Percentiles rank a stretch among this genome's conserved stretches.
phyloP scores from a whole-genome alignment of 352 stramenopile genomes.

The Globisporangium perplexum region DNA sequence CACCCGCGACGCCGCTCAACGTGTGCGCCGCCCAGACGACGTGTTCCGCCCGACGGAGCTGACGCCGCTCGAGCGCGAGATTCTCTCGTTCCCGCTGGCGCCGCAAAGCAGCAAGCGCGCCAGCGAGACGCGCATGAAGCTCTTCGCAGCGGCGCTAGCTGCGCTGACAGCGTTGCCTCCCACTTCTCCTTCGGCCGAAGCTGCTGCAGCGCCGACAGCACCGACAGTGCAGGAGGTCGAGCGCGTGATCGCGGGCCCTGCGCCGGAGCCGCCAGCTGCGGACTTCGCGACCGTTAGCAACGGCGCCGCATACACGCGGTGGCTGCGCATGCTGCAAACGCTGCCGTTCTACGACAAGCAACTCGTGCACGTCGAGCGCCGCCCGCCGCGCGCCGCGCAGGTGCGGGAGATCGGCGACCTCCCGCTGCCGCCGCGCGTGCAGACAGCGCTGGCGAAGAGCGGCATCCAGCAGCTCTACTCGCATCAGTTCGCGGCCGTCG shows the following conservation, averaged over 20 bases:
- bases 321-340: conserved; percentile 41
- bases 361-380: conserved; percentile 75
- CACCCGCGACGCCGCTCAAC: not conserved
- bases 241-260: too few species aligned
- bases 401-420: conserved; percentile 32
- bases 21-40: conserved; percentile 22
- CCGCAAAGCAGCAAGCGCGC: conserved; percentile 57
- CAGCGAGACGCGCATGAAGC: conserved; percentile 42
- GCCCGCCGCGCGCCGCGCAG: conserved; percentile 32
- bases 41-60: conserved; percentile 24
- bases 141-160: conserved; percentile 44
- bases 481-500: conserved; percentile 90
- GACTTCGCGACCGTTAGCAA: not conserved
- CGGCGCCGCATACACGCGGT: conserved; percentile 19
- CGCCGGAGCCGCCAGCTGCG: not conserved
- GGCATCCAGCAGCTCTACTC: conserved; percentile 84
- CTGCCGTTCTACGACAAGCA: conserved; percentile 67
- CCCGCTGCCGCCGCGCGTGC: conserved; percentile 29
- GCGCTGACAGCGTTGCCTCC: not conserved
- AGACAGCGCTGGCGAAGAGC: conserved; percentile 29
- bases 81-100: conserved; percentile 53
- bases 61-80: conserved; percentile 20
- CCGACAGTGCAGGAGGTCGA: too few species aligned
- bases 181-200: not conserved
- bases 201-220: not conserved